Percentiles rank a stretch among this genome's conserved stretches.
These are phyloP conservation scores for Cubamyces lactineus DNA, from an alignment of 768 basidiomycete species.

Conservation along the genomic window DNA sequence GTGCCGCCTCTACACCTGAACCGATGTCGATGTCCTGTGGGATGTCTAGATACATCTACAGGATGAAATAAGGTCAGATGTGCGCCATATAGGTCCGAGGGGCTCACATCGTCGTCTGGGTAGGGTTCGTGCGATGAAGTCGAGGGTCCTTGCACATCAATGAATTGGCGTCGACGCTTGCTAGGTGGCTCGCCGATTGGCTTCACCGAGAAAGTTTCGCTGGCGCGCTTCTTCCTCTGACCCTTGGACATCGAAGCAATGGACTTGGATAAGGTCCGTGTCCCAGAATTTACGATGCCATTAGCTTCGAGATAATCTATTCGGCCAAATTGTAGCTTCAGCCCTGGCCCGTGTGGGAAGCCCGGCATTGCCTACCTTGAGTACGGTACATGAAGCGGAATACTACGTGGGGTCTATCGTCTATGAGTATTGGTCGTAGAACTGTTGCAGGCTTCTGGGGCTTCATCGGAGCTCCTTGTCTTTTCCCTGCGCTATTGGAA, in stretches of 20 bases:
- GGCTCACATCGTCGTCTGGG: neutral
- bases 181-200: neutral
- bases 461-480: neutral
- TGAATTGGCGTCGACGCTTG: neutral
- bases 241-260: neutral
- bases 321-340: neutral
- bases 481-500: neutral
- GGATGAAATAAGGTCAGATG: no score
- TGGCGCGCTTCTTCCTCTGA: neutral
- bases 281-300: conserved; percentile 1
- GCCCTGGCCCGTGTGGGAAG: neutral
- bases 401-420: conserved; percentile 18
- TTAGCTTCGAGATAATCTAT: conserved; percentile 12
- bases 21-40: no score
- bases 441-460: neutral
- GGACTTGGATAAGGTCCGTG: neutral
- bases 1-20: neutral
- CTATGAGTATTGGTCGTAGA: conserved; percentile 14
- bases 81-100: no score
- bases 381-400: conserved; percentile 24
- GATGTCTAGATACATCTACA: no score
- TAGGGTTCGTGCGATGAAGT: neutral
- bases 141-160: neutral
- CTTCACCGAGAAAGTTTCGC: neutral
- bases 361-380: conserved; percentile 1